Base-by-base conservation (phyloP, 768 basidiomycete species). In the Crucibulum laeve region DNA sequence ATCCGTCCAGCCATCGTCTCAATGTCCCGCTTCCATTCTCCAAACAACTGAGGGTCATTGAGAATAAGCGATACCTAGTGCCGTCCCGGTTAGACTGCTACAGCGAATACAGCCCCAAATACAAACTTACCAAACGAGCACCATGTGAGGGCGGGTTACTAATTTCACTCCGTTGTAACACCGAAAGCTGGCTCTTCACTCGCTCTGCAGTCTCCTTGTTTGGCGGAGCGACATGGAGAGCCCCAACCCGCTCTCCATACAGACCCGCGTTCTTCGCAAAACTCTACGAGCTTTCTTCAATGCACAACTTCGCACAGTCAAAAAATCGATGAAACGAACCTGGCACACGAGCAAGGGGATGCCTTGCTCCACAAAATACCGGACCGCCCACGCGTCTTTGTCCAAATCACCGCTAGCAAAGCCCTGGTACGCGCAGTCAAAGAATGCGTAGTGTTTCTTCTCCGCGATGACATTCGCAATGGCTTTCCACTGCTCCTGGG, bases 201-300 rank as follows among this genome's bases (percentile, higher is more conserved):
- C 82, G 74, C 18, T 69, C 70, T 38, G 84, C 86, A 38, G 85
- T 75, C 36, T 89, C 90, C 54, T 73, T 61, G 48, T 69, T 65
- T 28, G 73, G 62, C 6, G 83, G 73, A 25, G 96, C 76, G 42
- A 98, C 61, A 63, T 96, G 93, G 48, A 98, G 70, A n/a, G 92
- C 92, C 15, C 94, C 94, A 34, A 95, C 79, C 8, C 94, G 90
- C 66, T 98, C 92, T 18, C 91, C 87, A 60, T 98, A 98, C 61
- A 98, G 60, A 15, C 94, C 95, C 21, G 92, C 92, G 58, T 95
- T 95, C 74, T 95, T 94, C 23, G 96, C 95, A 67, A 96, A 99
- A 61, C 90, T 93, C 87, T 97, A 48, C 25, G 40, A 4, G 7
- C 38, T 2, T 15, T 32, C 21, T 17, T 46, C 44, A 36, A 13